Conservation (phyloP, 148 eudicot genomes). For the Arctostaphylos glauca region DNA sequence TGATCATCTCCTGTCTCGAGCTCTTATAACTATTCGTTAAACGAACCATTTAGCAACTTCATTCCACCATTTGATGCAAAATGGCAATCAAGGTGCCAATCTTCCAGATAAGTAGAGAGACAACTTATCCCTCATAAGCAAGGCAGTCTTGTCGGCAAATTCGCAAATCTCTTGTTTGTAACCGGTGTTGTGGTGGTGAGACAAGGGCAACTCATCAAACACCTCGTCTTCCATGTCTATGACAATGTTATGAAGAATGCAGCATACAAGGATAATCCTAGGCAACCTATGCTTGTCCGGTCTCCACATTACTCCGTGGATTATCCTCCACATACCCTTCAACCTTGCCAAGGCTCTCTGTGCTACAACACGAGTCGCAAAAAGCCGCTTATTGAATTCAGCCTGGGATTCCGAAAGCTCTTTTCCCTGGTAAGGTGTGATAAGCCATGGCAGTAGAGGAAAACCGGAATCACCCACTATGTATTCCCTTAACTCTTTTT, state of each 20-base stretch:
- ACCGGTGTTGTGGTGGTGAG: conserved; percentile 50
- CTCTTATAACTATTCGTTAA: background rate
- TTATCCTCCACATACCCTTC: conserved; percentile 78
- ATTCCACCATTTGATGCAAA: background rate
- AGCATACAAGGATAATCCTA: conserved; percentile 78
- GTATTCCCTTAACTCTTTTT: conserved; percentile 51
- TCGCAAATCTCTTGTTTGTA: conserved; percentile 58
- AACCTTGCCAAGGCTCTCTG: conserved; percentile 59
- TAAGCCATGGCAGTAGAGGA: conserved; percentile 77
- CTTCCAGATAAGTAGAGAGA: conserved; percentile 45
- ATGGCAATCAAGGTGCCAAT: conserved; percentile 10
- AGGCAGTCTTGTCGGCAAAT: conserved; percentile 47
- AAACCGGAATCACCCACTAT: conserved; percentile 69
- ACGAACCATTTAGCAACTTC: too few relatives aligned
- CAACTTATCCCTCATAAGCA: conserved; percentile 48
- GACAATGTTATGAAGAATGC: conserved; percentile 75
- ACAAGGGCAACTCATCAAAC: conserved; percentile 42
- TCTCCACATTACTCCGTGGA: conserved; percentile 83
- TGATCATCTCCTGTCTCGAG: background rate
- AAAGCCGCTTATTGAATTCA: conserved; percentile 61
- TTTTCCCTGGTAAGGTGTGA: conserved; percentile 69
- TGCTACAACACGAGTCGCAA: conserved; percentile 60
- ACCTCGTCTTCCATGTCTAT: conserved; percentile 74
- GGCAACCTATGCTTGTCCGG: conserved; percentile 82
- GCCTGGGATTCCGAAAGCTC: conserved; percentile 32